Base-by-base conservation (phyloP, 2,329 filamentous ascomycete genomes). In the Colletotrichum scovillei region DNA sequence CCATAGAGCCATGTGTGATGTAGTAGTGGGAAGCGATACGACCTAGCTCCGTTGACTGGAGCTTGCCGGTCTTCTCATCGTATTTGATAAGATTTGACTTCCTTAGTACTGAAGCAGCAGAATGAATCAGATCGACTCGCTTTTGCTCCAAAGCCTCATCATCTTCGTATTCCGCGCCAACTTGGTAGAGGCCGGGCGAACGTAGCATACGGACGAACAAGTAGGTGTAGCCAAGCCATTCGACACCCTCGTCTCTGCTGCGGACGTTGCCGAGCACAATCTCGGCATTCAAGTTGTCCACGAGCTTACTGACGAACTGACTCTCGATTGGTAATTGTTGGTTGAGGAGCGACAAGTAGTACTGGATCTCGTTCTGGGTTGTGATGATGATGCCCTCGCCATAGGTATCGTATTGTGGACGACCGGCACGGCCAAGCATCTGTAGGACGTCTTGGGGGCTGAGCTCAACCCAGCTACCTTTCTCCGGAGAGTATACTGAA, bases 321-420 rank as follows among this genome's bases (percentile, higher is more conserved):
- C 94, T 97, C 83, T 99, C 97, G 72, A 99, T 99, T 0, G 97
- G 97, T 53, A 99, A 86, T 83, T 99, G 97, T 84, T 98, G 96
- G 79, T 99, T 99, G 79, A 99, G 90, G 46, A 99, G 88, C 0
- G 96, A 98, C 24, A 99, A 90, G 79, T 99, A 99, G 84, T 99
- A 99, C 78, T 98, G 95, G 80, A 99, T 94, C 84, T 99, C 97
- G 63, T 89, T 89, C 80, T 98, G 96, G 0, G 95, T 97, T 0
- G 97, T 99, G 78, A 99, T 98, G 81, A 99, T 98, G 79, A 99
- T 98, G 81, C 97, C 97, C 83, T 99, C 97, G 80, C 97, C 97
- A 79, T 97, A 99, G 0, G 95, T 98, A 81, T 99, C 97, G 80
- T 95, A 99, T 80, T 99, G 97, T 32, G 97, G 97, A 77, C 97